Conservation (phyloP, 352 stramenopile genomes). For the Globisporangium yorkense region DNA sequence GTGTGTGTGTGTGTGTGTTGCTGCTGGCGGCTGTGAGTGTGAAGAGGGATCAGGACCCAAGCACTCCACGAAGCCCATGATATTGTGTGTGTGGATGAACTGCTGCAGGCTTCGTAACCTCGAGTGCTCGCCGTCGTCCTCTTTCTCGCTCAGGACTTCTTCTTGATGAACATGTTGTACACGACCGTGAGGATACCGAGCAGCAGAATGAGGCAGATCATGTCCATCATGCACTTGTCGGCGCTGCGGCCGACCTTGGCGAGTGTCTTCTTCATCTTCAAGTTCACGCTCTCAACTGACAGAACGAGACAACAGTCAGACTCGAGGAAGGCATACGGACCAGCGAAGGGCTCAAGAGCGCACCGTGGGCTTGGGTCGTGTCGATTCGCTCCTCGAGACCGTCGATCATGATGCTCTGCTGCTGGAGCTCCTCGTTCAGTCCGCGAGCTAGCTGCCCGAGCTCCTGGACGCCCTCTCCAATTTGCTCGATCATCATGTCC, state of each 20-base stretch:
- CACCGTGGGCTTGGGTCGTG: conserved; percentile 71
- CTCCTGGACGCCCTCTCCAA: conserved; percentile 70
- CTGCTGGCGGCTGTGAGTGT: neutral
- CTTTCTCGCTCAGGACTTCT: conserved; percentile 14
- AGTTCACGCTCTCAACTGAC: conserved; percentile 76
- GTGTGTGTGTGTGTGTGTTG: neutral
- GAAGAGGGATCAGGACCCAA: neutral
- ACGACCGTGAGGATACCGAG: conserved; percentile 77
- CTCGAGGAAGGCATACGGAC: neutral
- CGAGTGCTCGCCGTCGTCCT: neutral
- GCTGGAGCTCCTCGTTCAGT: conserved; percentile 79
- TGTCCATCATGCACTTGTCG: conserved; percentile 89
- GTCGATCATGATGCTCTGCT: conserved; percentile 87
- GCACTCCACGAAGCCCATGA: neutral
- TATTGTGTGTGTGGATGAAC: neutral
- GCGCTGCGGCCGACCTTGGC: conserved; percentile 59
- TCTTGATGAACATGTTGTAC: conserved; percentile 90
- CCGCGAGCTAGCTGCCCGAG: conserved; percentile 72
- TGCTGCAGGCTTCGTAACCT: neutral
- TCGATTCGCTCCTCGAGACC: conserved; percentile 77
- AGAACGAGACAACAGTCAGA: neutral
- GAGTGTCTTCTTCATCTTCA: conserved; percentile 84
- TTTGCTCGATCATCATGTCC: conserved; percentile 85
- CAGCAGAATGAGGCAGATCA: conserved; percentile 85
- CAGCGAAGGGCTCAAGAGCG: neutral